These are phyloP conservation scores for Fusarium siculi DNA, from an alignment of 2,329 filamentous ascomycete genomes.

Conservation along the genomic window DNA sequence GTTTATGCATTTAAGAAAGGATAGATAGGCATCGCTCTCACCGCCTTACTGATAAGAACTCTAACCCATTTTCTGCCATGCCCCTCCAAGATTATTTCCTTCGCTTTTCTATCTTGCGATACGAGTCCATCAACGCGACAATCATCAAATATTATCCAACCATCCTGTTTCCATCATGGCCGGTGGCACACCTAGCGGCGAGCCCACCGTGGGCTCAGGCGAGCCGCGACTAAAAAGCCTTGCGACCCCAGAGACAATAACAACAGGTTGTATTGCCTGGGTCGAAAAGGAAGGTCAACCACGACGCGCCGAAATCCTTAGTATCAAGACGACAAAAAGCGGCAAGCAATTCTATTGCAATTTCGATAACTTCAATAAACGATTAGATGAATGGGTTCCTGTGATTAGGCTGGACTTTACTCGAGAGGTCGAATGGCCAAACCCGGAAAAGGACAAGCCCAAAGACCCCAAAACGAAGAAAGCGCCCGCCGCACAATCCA, in stretches of 20 bases:
- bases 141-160: slow-evolving; percentile 41
- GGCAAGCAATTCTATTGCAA: slow-evolving; percentile 94
- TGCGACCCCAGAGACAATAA: slow-evolving; percentile 84
- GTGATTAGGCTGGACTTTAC: slow-evolving; percentile 84
- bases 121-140: slow-evolving; percentile 23
- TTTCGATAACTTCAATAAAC: slow-evolving; percentile 98
- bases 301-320: slow-evolving; percentile 95
- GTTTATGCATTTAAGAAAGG: slow-evolving; percentile 37
- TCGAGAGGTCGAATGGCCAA: slow-evolving; percentile 96
- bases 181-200: slow-evolving; percentile 59
- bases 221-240: slow-evolving; percentile 76
- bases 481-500: slow-evolving; percentile 63
- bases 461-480: slow-evolving; percentile 84
- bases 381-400: slow-evolving; percentile 85
- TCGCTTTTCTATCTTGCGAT: slow-evolving; percentile 15
- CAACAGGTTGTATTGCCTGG: slow-evolving; percentile 69
- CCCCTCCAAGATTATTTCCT: slow-evolving; percentile 41
- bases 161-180: slow-evolving; percentile 61
- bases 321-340: slow-evolving; percentile 89
- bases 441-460: slow-evolving; percentile 83
- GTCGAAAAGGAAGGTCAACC: slow-evolving; percentile 80
- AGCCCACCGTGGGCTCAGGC: slow-evolving; percentile 66
- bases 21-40: slow-evolving; percentile 38
- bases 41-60: slow-evolving; percentile 43
- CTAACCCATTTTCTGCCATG: slow-evolving; percentile 42